These are phyloP conservation scores for Lupinus albus DNA, from an alignment of 306 rosid genomes.

Conservation along the genomic window DNA sequence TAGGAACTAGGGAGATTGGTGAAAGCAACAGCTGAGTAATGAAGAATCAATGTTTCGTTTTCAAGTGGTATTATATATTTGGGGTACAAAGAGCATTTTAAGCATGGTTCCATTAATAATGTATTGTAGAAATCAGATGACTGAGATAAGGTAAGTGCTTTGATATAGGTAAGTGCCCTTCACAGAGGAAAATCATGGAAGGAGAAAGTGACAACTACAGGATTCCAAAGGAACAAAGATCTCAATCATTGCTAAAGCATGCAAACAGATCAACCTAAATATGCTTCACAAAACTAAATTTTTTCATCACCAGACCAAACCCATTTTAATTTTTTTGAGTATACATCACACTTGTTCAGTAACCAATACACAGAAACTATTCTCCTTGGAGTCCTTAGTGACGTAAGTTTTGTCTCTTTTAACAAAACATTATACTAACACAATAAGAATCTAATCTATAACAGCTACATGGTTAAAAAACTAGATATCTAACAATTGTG, in stretches of 20 bases:
- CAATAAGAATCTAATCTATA: too few species aligned
- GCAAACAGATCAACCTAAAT: slow-evolving; percentile 19
- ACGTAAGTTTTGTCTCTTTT: too few species aligned
- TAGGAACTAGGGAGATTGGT: background rate
- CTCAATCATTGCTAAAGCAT: slow-evolving; percentile 64
- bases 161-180: slow-evolving; percentile 42
- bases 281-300: slow-evolving; percentile 50
- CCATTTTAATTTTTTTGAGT: too few species aligned
- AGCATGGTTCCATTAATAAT: background rate
- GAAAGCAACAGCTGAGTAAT: background rate
- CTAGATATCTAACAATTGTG: too few species aligned
- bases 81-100: slow-evolving; percentile 1
- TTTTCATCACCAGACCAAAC: slow-evolving; percentile 43
- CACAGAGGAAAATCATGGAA: slow-evolving; percentile 44
- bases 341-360: too few species aligned
- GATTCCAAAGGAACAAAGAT: slow-evolving; percentile 76
- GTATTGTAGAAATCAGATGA: slow-evolving; percentile 30
- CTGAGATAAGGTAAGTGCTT: slow-evolving; percentile 34
- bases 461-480: too few species aligned
- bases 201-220: slow-evolving; percentile 64
- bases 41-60: background rate
- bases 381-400: too few species aligned
- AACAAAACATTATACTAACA: too few species aligned
- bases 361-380: too few species aligned
- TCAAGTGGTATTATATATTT: background rate